Base-by-base conservation (phyloP, 202 grass and related monocot genomes). In the Elaeis oleifera region DNA sequence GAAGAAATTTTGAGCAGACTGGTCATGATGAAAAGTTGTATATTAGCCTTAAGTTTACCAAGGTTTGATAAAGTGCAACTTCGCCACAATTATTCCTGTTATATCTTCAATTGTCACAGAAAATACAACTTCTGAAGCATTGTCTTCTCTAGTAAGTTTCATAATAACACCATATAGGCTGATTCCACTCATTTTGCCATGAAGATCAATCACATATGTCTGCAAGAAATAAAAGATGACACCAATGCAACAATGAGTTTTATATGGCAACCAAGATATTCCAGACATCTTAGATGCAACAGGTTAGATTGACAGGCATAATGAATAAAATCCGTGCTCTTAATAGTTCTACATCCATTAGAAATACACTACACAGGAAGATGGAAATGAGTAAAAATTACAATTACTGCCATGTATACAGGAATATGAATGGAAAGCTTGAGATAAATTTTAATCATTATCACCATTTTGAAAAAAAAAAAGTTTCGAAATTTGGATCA, bases 181-280 rank as follows among this genome's bases (percentile, higher is more conserved):
- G 54, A 91, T 65, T 64, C 92, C 84, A 31, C 70, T 79, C 84
- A 91, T 89, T 83, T 84, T 96, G 68, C 72, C 84, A 81, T 75
- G 76, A 72, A 91, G 81, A 32, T 89, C 92, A 31, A 73, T 78
- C 36, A 85, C 84, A 80, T 83, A 75, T 49, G 67, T 70, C 91
- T 96, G 76, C 62, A 79, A 72, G 36, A 57, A 55, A 58, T 39
- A 26, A 72, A 23, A 52, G 5, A 71, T 53, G 32, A 69, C 22
- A 78, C 4, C 29, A 53, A 4, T 36, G 17, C 49, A 68, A 29
- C 24, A 59, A 58, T 48, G 59, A 51, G 36, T 6, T 18, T 50
- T 59, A 18, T 66, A 51, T 55, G n/a, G 28, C 51, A 24, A 51
- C 26, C 7, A 61, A 16, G n/a, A 73, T 68, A 23, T 59, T 71